Conservation (phyloP, 2,329 filamentous ascomycete species). For the Lachnellula occidentalis region DNA sequence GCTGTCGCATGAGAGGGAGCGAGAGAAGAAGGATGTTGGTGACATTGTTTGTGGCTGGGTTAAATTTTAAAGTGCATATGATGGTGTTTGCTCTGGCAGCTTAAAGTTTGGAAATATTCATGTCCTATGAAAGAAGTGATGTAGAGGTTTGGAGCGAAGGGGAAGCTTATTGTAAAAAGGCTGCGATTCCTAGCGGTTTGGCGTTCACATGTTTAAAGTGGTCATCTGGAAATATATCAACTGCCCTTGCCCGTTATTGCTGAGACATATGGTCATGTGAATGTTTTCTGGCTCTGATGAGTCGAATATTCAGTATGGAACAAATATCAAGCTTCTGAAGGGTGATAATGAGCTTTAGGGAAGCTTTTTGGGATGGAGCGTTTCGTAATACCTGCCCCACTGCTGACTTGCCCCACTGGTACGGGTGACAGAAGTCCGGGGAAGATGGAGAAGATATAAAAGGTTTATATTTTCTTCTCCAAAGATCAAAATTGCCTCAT, state of each 20-base stretch:
- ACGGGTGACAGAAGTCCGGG: slow-evolving; percentile 2
- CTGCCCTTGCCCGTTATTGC: background rate
- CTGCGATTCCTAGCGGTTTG: slow-evolving; percentile 5
- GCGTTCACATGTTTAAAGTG: slow-evolving; percentile 16
- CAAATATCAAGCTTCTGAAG: background rate
- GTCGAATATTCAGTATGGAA: background rate
- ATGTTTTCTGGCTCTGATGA: background rate
- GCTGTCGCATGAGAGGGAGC: slow-evolving; percentile 13
- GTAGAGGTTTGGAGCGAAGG: background rate
- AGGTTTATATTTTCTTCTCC: background rate
- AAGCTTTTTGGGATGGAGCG: background rate
- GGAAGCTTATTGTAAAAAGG: slow-evolving; percentile 1
- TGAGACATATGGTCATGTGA: slow-evolving; percentile 10
- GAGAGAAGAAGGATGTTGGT: slow-evolving; percentile 21
- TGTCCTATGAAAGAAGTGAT: background rate
- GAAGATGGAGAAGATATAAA: background rate
- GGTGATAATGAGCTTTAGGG: background rate
- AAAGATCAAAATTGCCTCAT: too few relatives aligned
- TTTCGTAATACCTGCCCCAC: background rate
- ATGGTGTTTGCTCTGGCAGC: background rate
- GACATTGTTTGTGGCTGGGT: slow-evolving; percentile 12
- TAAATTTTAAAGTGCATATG: too few relatives aligned
- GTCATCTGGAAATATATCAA: slow-evolving; percentile 7
- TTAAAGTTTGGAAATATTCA: background rate
- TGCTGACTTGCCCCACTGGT: background rate